Conservation (phyloP, 148 eudicot species). For the Fagopyrum homotropicum region DNA sequence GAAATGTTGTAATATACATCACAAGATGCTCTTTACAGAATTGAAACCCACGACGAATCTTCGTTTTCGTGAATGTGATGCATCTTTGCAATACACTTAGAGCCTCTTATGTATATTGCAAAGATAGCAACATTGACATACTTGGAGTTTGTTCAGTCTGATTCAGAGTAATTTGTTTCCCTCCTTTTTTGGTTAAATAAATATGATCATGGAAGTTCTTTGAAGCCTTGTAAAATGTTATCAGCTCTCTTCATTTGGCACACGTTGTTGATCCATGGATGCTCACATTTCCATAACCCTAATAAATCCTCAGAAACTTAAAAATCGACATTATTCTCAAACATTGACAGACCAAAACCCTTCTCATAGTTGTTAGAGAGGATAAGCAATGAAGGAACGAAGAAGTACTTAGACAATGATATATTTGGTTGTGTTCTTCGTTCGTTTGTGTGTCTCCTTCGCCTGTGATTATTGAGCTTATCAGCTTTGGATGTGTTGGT, state of each 20-base stretch:
- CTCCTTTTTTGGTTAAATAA: background rate
- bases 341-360: too few species aligned
- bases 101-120: background rate
- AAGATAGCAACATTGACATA: background rate
- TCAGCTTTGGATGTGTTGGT: too few species aligned
- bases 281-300: too few species aligned
- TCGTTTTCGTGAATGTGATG: background rate
- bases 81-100: background rate
- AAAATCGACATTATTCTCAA: too few species aligned
- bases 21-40: background rate
- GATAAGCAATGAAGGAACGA: too few species aligned
- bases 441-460: too few species aligned
- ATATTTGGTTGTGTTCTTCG: too few species aligned
- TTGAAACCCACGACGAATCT: conserved; percentile 1
- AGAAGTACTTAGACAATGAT: too few species aligned
- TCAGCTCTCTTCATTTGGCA: background rate
- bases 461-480: too few species aligned
- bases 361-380: too few species aligned
- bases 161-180: background rate
- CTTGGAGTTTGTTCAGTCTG: background rate
- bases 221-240: background rate
- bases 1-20: background rate
- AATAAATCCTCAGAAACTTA: too few species aligned
- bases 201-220: background rate
- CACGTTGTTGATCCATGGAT: too few species aligned